phyloP scores from a whole-genome alignment of 805 yeast genomes.

The Schizosaccharomyces lindneri region DNA sequence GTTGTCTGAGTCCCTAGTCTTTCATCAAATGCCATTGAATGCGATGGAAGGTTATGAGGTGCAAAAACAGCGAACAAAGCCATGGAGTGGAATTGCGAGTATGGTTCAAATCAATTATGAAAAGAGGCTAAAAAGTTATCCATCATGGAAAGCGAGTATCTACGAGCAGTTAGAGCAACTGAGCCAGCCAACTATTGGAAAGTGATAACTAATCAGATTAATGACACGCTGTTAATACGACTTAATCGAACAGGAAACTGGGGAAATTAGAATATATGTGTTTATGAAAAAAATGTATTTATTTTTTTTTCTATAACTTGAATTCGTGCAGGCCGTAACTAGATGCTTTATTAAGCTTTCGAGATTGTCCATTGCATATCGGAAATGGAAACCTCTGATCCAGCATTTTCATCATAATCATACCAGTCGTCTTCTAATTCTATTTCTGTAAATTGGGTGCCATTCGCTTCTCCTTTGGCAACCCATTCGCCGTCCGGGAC shows the following conservation, averaged over 20 bases:
- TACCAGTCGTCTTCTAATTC: conserved; percentile 77
- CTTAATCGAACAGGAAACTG: no score
- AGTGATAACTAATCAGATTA: no score
- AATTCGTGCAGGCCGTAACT: no score
- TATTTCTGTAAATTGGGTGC: conserved; percentile 32
- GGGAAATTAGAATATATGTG: no score
- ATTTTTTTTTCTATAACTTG: no score
- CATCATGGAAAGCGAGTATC: neutral
- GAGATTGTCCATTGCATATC: conserved; percentile 45
- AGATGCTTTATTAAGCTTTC: conserved; percentile 4
- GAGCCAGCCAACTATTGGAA: neutral
- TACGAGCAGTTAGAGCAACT: neutral
- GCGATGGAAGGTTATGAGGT: neutral
- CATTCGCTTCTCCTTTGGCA: conserved; percentile 28
- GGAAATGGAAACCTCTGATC: conserved; percentile 56
- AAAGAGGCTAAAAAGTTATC: neutral
- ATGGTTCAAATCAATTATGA: neutral
- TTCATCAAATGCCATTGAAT: neutral
- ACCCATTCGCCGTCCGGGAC: conserved; percentile 38
- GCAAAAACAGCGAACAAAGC: neutral
- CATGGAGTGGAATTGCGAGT: neutral
- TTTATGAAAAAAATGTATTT: no score
- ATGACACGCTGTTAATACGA: no score
- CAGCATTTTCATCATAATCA: conserved; percentile 74
- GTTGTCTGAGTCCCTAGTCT: neutral